Evolutionary conservation across 192 early-diverging fungal species (phyloP).

Genomic region (Entomortierella lignicola): DNA sequence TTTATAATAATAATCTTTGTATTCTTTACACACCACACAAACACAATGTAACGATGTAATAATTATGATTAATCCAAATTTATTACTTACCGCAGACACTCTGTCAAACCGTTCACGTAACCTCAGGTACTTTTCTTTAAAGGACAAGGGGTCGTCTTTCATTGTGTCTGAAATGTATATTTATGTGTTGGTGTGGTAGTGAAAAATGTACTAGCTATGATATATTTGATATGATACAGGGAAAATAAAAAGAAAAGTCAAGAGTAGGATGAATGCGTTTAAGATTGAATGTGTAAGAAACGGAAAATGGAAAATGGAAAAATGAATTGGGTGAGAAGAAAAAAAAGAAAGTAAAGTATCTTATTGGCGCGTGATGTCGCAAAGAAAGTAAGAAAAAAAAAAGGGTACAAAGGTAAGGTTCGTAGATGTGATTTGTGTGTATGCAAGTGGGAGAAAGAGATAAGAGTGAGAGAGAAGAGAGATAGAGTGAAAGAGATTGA

Average conservation of each 20-base stretch:
- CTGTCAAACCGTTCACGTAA: constrained; percentile 47
- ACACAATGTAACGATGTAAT: too few relatives aligned
- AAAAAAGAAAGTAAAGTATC: not conserved
- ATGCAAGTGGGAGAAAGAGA: not conserved
- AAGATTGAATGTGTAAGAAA: not conserved
- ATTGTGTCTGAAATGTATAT: not conserved
- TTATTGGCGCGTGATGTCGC: constrained; percentile 1
- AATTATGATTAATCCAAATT: not conserved
- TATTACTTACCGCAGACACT: constrained; percentile 41
- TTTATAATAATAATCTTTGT: too few relatives aligned
- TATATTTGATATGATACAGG: too few relatives aligned
- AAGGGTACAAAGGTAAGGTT: not conserved
- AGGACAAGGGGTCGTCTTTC: constrained; percentile 36
- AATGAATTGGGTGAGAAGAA: not conserved
- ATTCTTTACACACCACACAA: too few relatives aligned
- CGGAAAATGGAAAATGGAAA: not conserved
- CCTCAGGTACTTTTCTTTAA: constrained; percentile 50
- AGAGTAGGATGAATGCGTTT: not conserved
- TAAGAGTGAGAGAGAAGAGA: not conserved
- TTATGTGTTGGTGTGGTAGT: not conserved
- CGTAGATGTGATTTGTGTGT: too few relatives aligned
- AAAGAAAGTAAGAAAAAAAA: too few relatives aligned
- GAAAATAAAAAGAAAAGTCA: too few relatives aligned
- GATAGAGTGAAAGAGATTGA: not conserved
- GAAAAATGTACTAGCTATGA: too few relatives aligned